Evolutionary conservation across 805 yeast species (phyloP).

Genomic region (Tetrapisispora taiwanensis): DNA sequence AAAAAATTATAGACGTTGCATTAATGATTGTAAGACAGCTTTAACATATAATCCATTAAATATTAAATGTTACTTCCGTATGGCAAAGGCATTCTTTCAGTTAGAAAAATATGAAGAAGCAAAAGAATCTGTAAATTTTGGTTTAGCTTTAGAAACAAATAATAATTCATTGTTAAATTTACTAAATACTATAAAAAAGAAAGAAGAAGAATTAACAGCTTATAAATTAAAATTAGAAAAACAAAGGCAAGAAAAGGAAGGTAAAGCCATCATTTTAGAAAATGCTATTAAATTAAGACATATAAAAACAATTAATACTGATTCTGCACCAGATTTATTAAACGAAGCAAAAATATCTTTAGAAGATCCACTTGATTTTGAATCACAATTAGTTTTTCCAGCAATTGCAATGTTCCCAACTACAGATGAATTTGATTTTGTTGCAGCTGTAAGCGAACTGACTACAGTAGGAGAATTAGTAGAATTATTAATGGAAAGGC

Average conservation of each 20-base stretch:
- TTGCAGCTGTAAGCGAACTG: slow-evolving; percentile 65
- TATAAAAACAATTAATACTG: slow-evolving; percentile 39
- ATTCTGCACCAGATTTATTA: slow-evolving; percentile 47
- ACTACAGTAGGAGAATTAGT: slow-evolving; percentile 56
- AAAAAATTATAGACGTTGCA: slow-evolving; percentile 73
- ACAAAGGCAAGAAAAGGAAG: slow-evolving; percentile 28
- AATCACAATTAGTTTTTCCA: slow-evolving; percentile 75
- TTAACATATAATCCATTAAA: slow-evolving; percentile 55
- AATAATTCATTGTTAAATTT: slow-evolving; percentile 47
- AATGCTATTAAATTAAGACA: slow-evolving; percentile 57
- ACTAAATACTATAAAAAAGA: slow-evolving; percentile 32
- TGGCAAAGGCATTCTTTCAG: slow-evolving; percentile 68
- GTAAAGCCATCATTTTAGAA: slow-evolving; percentile 36
- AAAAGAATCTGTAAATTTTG: slow-evolving; percentile 52
- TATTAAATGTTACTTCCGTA: slow-evolving; percentile 75
- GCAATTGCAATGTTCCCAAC: slow-evolving; percentile 75
- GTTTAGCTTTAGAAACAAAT: slow-evolving; percentile 47
- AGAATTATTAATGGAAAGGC: slow-evolving; percentile 51
- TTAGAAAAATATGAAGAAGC: slow-evolving; percentile 68
- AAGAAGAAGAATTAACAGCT: slow-evolving; percentile 30
- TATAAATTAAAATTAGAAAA: slow-evolving; percentile 16
- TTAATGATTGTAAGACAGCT: slow-evolving; percentile 74
- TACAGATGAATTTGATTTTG: slow-evolving; percentile 71
- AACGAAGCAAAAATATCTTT: slow-evolving; percentile 44
- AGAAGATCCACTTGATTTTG: slow-evolving; percentile 57